Base-by-base conservation (phyloP, 371 early-diverging fungal species). In the Caulochytrium protostelioides region DNA sequence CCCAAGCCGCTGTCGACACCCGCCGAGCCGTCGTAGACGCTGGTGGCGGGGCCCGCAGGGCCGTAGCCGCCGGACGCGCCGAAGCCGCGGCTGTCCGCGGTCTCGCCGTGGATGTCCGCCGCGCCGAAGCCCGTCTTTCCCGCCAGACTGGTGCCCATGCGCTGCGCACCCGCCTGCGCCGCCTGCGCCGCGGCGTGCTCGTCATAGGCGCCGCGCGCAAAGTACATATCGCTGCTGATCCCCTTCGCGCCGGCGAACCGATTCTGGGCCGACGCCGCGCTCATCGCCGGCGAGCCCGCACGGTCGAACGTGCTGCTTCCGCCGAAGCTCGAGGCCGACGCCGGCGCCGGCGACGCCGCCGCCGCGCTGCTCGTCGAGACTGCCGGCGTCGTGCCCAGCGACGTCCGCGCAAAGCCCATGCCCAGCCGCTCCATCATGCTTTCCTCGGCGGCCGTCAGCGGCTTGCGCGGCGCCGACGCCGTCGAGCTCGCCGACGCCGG, bases 181-280 rank as follows among this genome's bases (percentile, higher is more conserved):
- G 12, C 9, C 10, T 27, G 14, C 35, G 43, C 56, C 59, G 45
- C 55, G 18, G 38, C 49, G 5, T 28, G 22, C 23, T 54, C 57
- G 38, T 57, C 60, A 32, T 74, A 78, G 18, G 57, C 56, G 30
- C 73, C 71, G 23, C 86, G 69, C 7, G 74, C 77, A 69, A 89
- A 87, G 55, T 71, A 89, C 54, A 83, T 80, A 39, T 85, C 86
- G 3, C 81, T 76, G 1, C 79, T 79, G 34, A 87, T 83, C 15
- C 76, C 70, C 42, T 76, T 79, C 12, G 79, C 78, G 27, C 44
- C 57, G 5, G 70, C 72, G 54, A 87, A 87, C 22, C 59, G 21
- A 22, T 58, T 52, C 12, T 21, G 16, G 13, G 12, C 9, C 22
- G 6, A 14, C 30, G 28, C 17, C 24, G n/a, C 26, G 23, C 29